Base-by-base conservation (phyloP, 2,329 filamentous ascomycete genomes). In the Tolypocladium cylindrosporum region DNA sequence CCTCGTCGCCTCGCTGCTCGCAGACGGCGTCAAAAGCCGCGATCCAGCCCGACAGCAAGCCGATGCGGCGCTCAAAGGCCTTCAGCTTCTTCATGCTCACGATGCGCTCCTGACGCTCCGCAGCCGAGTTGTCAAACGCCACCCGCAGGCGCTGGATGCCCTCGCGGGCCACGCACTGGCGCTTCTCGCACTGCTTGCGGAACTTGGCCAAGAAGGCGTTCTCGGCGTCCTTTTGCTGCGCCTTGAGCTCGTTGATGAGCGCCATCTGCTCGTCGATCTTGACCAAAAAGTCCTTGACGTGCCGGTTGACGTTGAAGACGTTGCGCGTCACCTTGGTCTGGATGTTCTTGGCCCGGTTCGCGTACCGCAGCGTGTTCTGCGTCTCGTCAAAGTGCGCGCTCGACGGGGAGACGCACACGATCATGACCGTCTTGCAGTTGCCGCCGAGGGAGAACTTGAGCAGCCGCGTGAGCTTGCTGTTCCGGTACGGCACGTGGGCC, bases 271-370 rank as follows among this genome's bases (percentile, higher is more conserved):
- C 94, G 69, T 99, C 93, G 67, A 99, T 99, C 81, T 97, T 97
- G 78, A 97, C 94, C 71, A 99, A 76, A 75, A 96, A 99, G 74
- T 99, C 94, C 77, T 99, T 99, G 68, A 99, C 94, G 74, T 99
- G 94, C 61, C 94, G 89, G 72, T 99, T 97, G 62, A 99, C 94
- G 71, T 99, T 99, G 77, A 95, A 99, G 31, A 97, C 92, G 69
- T 99, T 99, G 67, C 92, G 87, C n/a, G 94, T 97, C 58, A 97
- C 91, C 80, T 99, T 99, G 59, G 94, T 99, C 76, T 97, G 95
- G 69, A 99, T 99, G 68, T 99, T 99, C 83, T 99, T 99, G 59
- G 94, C 94, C 64, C 94, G 84, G 73, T 99, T 97, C 55, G 94
- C 94, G 68, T 99, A 99, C 66, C 95, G 89, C 21, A 99, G 80